Evolutionary conservation across 2,329 filamentous ascomycete genomes (phyloP), one percentile per base, ranked within the genome.

Genomic region (Colletotrichum cereale): DNA sequence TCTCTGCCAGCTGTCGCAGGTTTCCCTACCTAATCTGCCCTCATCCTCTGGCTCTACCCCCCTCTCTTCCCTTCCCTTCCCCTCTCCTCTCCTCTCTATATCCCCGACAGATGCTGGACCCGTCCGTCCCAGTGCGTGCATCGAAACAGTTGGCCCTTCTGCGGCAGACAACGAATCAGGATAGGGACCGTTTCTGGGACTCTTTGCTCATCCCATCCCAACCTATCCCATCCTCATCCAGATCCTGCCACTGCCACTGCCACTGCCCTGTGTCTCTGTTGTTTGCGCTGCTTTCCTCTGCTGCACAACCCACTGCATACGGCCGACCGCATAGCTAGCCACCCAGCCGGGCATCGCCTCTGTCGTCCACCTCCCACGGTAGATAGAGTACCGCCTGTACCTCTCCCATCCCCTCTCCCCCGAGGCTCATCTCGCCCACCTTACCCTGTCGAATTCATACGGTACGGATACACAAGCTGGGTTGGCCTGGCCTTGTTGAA

Each of bases 81-180:
- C 26, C 26, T 21, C 26, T 31, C 26, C 38, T 24, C 12, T 24
- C 44, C 34, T 44, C 31, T 16, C 71, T 66, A 72, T 78, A 77
- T 76, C 77, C 75, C 76, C 78, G 76, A 79, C 78, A 79, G 72
- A 71, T 71, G 66, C 78, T 78, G 76, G 77, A 81, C 78, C 79
- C 79, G 76, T 78, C 78, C 21, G n/a, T 71, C 61, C 70, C 61
- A 71, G 70, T 75, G 76, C 77, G 79, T 78, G 77, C 66, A 50
- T 61, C 77, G 76, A 80, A 76, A 76, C 77, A 78, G 74, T 67
- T 72, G 76, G 75, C 76, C 73, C 74, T 77, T 73, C 76, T 79
- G 78, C 79, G 77, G 78, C 80, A 78, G 70, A 74, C 75, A 76
- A 72, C 77, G 76, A 80, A 81, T 77, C 78, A 79, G 78, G 74